Base-by-base conservation (phyloP, 345 rosid genomes). In the Excoecaria agallocha region DNA sequence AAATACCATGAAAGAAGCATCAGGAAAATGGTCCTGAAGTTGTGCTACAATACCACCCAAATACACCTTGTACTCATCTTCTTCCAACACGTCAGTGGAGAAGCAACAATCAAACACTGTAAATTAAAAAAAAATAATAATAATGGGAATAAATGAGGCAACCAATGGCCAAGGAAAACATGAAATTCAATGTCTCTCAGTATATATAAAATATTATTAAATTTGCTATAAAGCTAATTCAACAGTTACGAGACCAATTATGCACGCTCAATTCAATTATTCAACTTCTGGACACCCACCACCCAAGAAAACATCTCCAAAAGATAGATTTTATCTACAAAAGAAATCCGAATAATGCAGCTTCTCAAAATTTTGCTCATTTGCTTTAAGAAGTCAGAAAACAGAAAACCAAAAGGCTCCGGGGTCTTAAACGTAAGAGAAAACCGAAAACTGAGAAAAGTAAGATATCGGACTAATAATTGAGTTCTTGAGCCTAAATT, bases 91-190 rank as follows among this genome's bases (percentile, higher is more conserved):
- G 62, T 93, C 94, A 22, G 90, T 86, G 43, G 97, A 91, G 91
- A 95, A 93, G 89, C 99, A 95, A 85, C 98, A 90, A 85, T 95
- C 98, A 82, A 95, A 95, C 59, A 95, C 99, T 95, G 48, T 6
- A 87, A 88, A 87, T 22, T n/a, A 76, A 51, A 69, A 57, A 66
- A 46, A 17, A 69, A 73, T 52, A 22, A 72, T 60, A n/a, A n/a
- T n/a, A n/a, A n/a, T n/a, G n/a, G 6, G 51, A 38, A 20, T 5
- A 62, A 64, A 63, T 56, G 41, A 71, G 65, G 45, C 74, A 22
- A 46, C 45, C 24, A 20, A 20, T 2, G 16, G 52, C 49, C 25
- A 17, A 49, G 12, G 22, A 68, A 49, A 50, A 25, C n/a, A 46
- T 13, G 9, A 20, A 24, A 16, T 66, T 45, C 70, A 66, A 55